These are phyloP conservation scores for Suillus spraguei DNA, from an alignment of 768 basidiomycete species.

Conservation along the genomic window DNA sequence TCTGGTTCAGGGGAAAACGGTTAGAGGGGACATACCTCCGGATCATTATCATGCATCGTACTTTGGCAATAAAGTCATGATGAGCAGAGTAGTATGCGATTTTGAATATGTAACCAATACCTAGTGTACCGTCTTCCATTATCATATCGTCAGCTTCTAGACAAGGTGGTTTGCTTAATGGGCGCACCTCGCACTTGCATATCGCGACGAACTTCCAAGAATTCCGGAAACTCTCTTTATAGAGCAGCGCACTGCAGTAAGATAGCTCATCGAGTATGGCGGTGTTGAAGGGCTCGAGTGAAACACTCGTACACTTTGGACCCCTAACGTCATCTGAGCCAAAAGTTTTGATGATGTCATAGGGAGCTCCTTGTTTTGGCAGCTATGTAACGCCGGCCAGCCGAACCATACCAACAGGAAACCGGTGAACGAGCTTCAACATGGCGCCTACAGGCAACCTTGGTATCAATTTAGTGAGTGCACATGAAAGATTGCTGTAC, in stretches of 20 bases:
- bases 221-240: neutral
- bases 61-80: conserved; percentile 25
- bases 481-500: too few species aligned
- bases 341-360: conserved; percentile 1
- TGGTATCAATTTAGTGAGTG: too few species aligned
- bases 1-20: neutral
- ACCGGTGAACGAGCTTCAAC: too few species aligned
- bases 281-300: neutral
- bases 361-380: too few species aligned
- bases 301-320: neutral
- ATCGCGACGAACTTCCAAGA: neutral
- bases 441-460: too few species aligned
- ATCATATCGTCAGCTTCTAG: neutral
- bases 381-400: too few species aligned
- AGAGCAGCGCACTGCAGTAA: neutral
- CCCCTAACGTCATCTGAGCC: conserved; percentile 2
- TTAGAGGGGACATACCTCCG: conserved; percentile 40
- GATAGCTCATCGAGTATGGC: neutral
- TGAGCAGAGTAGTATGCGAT: neutral
- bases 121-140: conserved; percentile 2
- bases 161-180: too few species aligned
- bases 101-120: conserved; percentile 2
- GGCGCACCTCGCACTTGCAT: conserved; percentile 2
- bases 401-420: too few species aligned
- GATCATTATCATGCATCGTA: conserved; percentile 62